phyloP scores from a whole-genome alignment of 2,329 filamentous ascomycete species.

The Xylaria sp. region DNA sequence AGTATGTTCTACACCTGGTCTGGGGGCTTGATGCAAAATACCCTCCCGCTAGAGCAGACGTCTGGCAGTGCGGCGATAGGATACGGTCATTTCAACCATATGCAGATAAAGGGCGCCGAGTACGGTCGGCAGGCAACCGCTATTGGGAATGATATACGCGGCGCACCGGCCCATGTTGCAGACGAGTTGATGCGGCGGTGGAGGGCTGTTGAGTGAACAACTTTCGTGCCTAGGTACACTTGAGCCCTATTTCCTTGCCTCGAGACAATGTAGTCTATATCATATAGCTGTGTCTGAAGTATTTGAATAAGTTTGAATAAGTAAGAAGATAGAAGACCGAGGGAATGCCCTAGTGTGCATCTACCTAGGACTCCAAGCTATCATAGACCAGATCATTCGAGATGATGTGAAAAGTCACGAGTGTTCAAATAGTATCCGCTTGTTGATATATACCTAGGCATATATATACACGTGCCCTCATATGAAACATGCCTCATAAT shows the following conservation, averaged over 20 bases:
- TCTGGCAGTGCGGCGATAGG: conserved; percentile 21
- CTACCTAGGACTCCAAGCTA: neutral
- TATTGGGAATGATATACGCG: conserved; percentile 24
- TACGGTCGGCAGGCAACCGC: conserved; percentile 18
- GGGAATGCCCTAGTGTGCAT: neutral
- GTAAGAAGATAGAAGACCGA: neutral
- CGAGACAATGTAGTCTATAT: neutral
- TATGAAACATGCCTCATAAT: neutral
- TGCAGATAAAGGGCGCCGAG: conserved; percentile 34
- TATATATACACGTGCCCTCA: neutral
- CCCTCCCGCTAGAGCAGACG: conserved; percentile 18
- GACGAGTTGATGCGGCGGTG: conserved; percentile 26
- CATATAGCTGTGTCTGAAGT: no score
- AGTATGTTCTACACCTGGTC: conserved; percentile 22
- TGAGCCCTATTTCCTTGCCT: neutral
- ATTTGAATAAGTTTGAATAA: neutral
- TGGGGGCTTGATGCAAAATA: conserved; percentile 19
- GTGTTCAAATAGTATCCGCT: neutral
- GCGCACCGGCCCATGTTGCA: conserved; percentile 18
- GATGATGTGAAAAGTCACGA: neutral
- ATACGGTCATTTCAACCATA: conserved; percentile 24
- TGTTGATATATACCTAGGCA: no score
- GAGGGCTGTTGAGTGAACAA: conserved; percentile 30
- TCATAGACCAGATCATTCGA: neutral
- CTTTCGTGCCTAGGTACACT: neutral